phyloP scores from a whole-genome alignment of 2,329 filamentous ascomycete genomes.

The Thyridium curvatum region DNA sequence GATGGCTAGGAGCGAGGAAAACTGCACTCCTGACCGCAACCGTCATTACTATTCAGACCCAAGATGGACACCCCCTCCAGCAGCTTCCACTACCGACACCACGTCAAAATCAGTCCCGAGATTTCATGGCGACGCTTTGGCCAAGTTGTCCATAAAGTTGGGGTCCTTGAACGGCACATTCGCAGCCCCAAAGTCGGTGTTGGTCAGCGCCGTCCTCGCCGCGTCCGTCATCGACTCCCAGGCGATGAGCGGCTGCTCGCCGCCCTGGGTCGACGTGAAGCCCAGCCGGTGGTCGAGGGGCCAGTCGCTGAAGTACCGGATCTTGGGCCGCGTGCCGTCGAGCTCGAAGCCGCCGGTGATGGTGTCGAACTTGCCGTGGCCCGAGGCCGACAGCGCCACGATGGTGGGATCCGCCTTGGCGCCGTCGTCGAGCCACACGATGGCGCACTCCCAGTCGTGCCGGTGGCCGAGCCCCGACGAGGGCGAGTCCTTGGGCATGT shows the following conservation, averaged over 20 bases:
- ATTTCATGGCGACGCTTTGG: conserved; percentile 1
- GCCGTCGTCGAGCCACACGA: conserved; percentile 21
- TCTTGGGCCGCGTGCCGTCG: conserved; percentile 13
- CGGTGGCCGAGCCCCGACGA: conserved; percentile 20
- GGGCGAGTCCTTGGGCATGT: conserved; percentile 37
- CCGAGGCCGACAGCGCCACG: conserved; percentile 24
- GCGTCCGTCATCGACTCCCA: conserved; percentile 30
- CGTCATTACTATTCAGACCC: too few relatives aligned
- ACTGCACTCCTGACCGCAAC: too few relatives aligned
- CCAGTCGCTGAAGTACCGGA: conserved; percentile 24
- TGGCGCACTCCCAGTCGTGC: conserved; percentile 28
- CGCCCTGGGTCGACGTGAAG: conserved; percentile 26
- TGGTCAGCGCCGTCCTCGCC: conserved; percentile 22
- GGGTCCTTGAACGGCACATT: conserved; percentile 29
- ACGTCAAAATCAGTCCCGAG: too few relatives aligned
- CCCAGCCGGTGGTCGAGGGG: conserved; percentile 27
- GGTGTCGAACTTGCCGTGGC: conserved; percentile 24
- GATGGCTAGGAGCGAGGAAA: too few relatives aligned
- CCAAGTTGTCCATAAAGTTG: conserved; percentile 3
- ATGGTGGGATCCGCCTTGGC: conserved; percentile 17
- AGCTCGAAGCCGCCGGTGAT: conserved; percentile 9
- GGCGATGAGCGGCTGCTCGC: conserved; percentile 26
- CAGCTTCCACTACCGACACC: too few relatives aligned
- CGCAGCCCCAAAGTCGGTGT: conserved; percentile 29
- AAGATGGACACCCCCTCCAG: too few relatives aligned